Evolutionary conservation across 345 rosid genomes (phyloP), one percentile per base, ranked within the genome.

Genomic region (Arabidopsis arenosa): DNA sequence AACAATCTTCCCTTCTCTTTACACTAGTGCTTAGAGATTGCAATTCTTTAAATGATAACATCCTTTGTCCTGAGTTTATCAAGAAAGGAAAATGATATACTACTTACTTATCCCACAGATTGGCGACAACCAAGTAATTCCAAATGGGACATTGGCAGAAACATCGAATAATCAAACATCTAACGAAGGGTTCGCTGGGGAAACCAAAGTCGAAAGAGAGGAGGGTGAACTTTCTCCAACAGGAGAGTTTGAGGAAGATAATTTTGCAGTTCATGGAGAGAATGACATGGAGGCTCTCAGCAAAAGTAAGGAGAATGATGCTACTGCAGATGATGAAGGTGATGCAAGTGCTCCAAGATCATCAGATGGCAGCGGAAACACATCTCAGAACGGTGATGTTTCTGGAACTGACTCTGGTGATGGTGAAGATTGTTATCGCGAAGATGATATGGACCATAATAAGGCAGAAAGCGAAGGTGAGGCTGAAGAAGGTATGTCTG

Each of bases 191-290:
- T 67, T 85, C 18, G 72, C 62, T 44, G 83, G 75, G 39, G 87
- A 85, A 68, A 70, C 84, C 41, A 93, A 87, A 85, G 86, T 84
- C 68, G 97, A 93, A 81, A 95, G 98, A 83, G 99, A 95, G 72
- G 99, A 95, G 80, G 99, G 99, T 61, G 99, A 95, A 75, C 83
- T 95, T 80, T 95, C 99, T 72, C 99, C 99, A 55, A 89, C 84
- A 75, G 97, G 91, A 47, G 97, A 92, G 74, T 92, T 86, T 69
- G 97, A 90, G 84, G 98, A 91, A 82, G 97, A 92, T 66, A 87
- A 87, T 66, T 92, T 90, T 79, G 92, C 86, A 26, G 90, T 76
- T 78, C 85, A 84, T 85, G 95, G 81, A 65, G 95, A 85, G 74
- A 82, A 78, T 75, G 85, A 82, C 72, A 47, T 84, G 80, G 93